phyloP scores from a whole-genome alignment of 495 filamentous ascomycete genomes.

The Neurospora sp. region DNA sequence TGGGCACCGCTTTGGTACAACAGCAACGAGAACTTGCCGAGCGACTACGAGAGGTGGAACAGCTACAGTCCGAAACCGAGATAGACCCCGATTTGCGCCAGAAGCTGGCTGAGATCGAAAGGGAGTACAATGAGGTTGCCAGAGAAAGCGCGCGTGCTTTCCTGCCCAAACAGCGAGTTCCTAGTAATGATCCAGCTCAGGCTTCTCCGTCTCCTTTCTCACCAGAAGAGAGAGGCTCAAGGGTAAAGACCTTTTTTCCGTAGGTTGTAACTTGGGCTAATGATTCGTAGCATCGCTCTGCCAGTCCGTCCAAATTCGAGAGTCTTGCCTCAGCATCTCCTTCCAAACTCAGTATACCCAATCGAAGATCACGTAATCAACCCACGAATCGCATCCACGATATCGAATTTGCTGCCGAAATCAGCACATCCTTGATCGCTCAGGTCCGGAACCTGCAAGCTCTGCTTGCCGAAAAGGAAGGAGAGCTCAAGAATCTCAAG shows the following conservation, averaged over 20 bases:
- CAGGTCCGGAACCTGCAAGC: conserved; percentile 85
- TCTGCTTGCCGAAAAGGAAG: conserved; percentile 75
- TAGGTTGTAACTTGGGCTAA: conserved; percentile 11
- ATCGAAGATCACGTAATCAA: conserved; percentile 82
- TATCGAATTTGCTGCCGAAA: conserved; percentile 92
- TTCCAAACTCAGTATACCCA: conserved; percentile 76
- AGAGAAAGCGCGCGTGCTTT: conserved; percentile 83
- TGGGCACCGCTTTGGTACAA: conserved; percentile 75
- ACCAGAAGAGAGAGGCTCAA: conserved; percentile 40
- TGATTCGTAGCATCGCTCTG: conserved; percentile 42
- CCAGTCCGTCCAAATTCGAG: conserved; percentile 71
- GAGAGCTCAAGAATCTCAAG: conserved; percentile 63
- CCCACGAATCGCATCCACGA: conserved; percentile 77
- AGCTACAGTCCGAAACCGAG: conserved; percentile 66
- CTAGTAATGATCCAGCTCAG: conserved; percentile 50
- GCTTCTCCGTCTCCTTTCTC: conserved; percentile 49
- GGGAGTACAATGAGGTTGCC: conserved; percentile 91
- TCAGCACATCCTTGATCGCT: conserved; percentile 77
- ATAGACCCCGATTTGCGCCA: conserved; percentile 74
- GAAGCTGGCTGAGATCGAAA: conserved; percentile 78
- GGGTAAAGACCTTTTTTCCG: conserved; percentile 28
- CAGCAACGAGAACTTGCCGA: conserved; percentile 75
- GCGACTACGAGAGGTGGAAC: conserved; percentile 73
- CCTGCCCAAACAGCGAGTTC: conserved; percentile 70
- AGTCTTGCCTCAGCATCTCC: conserved; percentile 79